phyloP scores from a whole-genome alignment of 768 basidiomycete genomes.

The Trametes gibbosa region DNA sequence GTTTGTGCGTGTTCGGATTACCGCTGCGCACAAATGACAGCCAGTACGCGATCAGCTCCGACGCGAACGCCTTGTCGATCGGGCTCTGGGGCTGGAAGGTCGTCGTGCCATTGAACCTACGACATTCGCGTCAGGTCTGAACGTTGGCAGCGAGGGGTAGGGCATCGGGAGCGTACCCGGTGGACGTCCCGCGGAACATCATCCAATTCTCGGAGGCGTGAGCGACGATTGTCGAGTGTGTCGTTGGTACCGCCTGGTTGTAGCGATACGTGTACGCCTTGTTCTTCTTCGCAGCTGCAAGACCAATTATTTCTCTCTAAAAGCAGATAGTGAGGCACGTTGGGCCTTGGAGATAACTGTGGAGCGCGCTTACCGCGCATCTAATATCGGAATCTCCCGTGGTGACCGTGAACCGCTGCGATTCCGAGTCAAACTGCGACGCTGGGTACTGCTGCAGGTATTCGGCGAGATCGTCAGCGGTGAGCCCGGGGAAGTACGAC shows the following conservation, averaged over 20 bases:
- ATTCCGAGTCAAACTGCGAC: constrained; percentile 40
- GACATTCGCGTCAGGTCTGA: background rate
- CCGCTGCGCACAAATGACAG: constrained; percentile 59
- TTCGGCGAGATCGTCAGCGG: constrained; percentile 36
- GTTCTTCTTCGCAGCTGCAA: constrained; percentile 33
- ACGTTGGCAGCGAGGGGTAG: background rate
- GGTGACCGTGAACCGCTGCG: constrained; percentile 42
- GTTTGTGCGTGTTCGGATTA: constrained; percentile 55
- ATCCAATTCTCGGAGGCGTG: constrained; percentile 68
- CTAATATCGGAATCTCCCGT: constrained; percentile 50
- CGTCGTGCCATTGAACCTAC: constrained; percentile 48
- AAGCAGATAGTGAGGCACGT: background rate
- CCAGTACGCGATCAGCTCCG: constrained; percentile 65
- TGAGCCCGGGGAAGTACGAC: constrained; percentile 45
- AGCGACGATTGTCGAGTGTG: constrained; percentile 31
- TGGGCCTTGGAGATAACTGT: background rate
- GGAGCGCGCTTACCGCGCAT: constrained; percentile 44
- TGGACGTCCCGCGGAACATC: constrained; percentile 61
- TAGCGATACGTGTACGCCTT: constrained; percentile 56
- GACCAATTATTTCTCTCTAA: constrained; percentile 43
- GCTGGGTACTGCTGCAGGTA: constrained; percentile 43
- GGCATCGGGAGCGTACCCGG: constrained; percentile 42
- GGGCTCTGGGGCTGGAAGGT: constrained; percentile 46
- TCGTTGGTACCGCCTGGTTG: constrained; percentile 52
- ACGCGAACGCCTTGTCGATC: constrained; percentile 48